A percentile compares a stretch with the other conserved stretches of the same genome.
Evolutionary conservation across 2,329 filamentous ascomycete species (phyloP).

Genomic region (Microdochium nivale): DNA sequence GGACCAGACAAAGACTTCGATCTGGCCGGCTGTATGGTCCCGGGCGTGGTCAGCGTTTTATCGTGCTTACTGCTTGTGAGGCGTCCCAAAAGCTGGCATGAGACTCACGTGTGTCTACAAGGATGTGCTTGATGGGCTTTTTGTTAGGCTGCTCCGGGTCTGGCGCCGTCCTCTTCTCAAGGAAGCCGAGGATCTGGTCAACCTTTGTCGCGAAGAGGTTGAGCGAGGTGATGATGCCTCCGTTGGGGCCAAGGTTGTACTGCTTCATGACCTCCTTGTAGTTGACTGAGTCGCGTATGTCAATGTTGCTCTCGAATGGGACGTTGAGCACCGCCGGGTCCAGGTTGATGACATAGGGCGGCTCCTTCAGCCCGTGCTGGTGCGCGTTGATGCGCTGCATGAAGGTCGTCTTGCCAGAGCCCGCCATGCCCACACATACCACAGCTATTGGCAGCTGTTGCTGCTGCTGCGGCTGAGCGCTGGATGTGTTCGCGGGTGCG

Average conservation of each 20-base stretch:
- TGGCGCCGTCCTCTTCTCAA: constrained; percentile 78
- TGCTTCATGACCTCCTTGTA: constrained; percentile 99
- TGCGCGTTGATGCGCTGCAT: constrained; percentile 97
- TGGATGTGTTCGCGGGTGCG: constrained; percentile 3
- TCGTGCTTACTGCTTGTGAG: neutral
- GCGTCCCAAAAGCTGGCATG: neutral
- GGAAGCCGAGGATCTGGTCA: constrained; percentile 80
- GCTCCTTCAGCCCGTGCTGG: constrained; percentile 69
- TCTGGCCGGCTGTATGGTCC: constrained; percentile 61
- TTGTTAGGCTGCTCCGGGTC: constrained; percentile 49
- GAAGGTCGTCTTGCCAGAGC: constrained; percentile 98
- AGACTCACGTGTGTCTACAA: constrained; percentile 70
- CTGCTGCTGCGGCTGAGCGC: neutral
- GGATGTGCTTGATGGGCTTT: constrained; percentile 68
- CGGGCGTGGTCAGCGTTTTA: neutral
- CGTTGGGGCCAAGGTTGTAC: constrained; percentile 95
- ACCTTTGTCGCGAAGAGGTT: constrained; percentile 98
- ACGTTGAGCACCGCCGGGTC: constrained; percentile 90
- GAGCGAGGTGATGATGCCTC: constrained; percentile 87
- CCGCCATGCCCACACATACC: constrained; percentile 96
- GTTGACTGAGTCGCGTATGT: constrained; percentile 97
- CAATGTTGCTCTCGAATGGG: constrained; percentile 95
- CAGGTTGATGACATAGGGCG: constrained; percentile 94
- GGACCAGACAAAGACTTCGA: constrained; percentile 98
- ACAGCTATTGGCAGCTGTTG: constrained; percentile 62